phyloP scores from a whole-genome alignment of 306 rosid species.

The Prunus padus region DNA sequence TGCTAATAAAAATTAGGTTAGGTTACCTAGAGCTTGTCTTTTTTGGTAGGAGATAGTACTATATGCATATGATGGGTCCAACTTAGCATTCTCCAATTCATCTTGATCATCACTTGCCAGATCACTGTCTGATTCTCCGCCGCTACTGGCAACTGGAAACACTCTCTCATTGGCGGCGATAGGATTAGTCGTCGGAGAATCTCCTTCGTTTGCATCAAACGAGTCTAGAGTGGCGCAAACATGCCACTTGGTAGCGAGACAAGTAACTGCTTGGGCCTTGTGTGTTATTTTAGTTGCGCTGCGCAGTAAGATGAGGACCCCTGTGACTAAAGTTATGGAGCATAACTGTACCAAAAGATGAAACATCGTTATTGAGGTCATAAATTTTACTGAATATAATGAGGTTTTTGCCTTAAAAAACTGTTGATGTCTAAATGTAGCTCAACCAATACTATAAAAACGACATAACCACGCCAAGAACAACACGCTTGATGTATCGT shows the following conservation, averaged over 20 bases:
- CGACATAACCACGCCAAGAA: too few relatives aligned
- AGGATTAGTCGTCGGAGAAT: too few relatives aligned
- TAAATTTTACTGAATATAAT: too few relatives aligned
- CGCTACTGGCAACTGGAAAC: slow-evolving; percentile 32
- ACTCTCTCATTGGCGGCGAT: slow-evolving; percentile 11
- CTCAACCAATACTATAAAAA: too few relatives aligned
- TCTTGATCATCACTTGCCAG: slow-evolving; percentile 67
- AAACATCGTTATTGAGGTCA: not conserved
- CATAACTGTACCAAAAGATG: slow-evolving; percentile 20
- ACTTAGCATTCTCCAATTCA: slow-evolving; percentile 56
- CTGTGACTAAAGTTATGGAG: slow-evolving; percentile 66
- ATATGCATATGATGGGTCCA: slow-evolving; percentile 71
- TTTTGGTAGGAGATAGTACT: slow-evolving; percentile 84
- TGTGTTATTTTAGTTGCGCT: slow-evolving; percentile 93
- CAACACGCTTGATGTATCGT: too few relatives aligned
- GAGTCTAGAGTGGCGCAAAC: slow-evolving; percentile 91
- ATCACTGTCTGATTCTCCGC: slow-evolving; percentile 43
- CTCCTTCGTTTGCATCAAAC: slow-evolving; percentile 47
- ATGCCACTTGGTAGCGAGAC: slow-evolving; percentile 97
- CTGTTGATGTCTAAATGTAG: too few relatives aligned
- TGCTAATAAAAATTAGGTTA: not conserved
- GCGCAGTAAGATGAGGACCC: slow-evolving; percentile 60
- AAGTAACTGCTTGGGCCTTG: slow-evolving; percentile 86
- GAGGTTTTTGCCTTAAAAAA: too few relatives aligned
- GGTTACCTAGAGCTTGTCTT: slow-evolving; percentile 88